These are phyloP conservation scores for Entomortierella chlamydospora DNA, from an alignment of 192 early-diverging fungal genomes.

Conservation along the genomic window DNA sequence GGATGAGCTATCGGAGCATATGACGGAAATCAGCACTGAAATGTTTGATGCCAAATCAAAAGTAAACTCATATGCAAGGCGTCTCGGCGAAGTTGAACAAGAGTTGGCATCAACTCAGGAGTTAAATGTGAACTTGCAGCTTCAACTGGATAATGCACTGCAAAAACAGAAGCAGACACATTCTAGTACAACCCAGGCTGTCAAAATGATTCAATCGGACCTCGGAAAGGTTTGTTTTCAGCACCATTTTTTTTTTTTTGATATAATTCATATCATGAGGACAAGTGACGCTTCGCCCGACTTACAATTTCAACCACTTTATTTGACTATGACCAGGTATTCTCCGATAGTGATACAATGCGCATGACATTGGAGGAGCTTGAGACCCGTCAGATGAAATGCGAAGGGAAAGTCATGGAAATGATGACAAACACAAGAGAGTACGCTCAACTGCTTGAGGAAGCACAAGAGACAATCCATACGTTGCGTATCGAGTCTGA, in stretches of 20 bases:
- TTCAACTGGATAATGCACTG: slow-evolving; percentile 62
- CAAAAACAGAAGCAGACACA: slow-evolving; percentile 66
- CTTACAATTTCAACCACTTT: background rate
- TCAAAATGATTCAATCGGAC: slow-evolving; percentile 68
- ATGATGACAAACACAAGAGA: slow-evolving; percentile 69
- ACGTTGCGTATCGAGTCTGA: slow-evolving; percentile 59
- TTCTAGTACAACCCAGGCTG: slow-evolving; percentile 68
- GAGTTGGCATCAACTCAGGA: slow-evolving; percentile 65
- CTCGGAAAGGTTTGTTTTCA: slow-evolving; percentile 58
- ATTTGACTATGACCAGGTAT: slow-evolving; percentile 36
- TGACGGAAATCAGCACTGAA: slow-evolving; percentile 68
- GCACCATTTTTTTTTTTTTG: background rate
- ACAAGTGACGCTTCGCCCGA: background rate
- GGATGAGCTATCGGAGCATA: slow-evolving; percentile 65
- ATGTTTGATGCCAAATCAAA: slow-evolving; percentile 66
- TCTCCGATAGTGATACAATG: slow-evolving; percentile 65
- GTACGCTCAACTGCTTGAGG: slow-evolving; percentile 67
- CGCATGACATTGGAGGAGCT: slow-evolving; percentile 64
- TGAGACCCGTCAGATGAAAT: slow-evolving; percentile 65
- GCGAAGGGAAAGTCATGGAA: slow-evolving; percentile 63
- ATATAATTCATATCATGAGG: background rate
- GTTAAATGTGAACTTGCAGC: slow-evolving; percentile 65
- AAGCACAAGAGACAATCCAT: slow-evolving; percentile 72
- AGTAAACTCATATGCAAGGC: slow-evolving; percentile 65
- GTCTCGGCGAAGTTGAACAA: slow-evolving; percentile 69